Evolutionary conservation across 73 alveolate genomes (phyloP).

Genomic region (Paramecium caudatum): DNA sequence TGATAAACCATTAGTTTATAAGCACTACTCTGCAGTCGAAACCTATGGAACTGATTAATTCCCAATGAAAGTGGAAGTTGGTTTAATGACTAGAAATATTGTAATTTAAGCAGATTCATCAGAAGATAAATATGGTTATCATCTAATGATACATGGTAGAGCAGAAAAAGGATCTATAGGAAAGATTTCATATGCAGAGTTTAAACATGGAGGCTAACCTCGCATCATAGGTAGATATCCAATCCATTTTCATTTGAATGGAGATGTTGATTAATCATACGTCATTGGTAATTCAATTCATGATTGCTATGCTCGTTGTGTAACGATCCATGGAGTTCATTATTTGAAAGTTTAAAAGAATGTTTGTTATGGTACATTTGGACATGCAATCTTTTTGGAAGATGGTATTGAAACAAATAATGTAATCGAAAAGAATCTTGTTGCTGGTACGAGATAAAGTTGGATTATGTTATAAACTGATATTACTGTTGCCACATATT

Average conservation of each 20-base stretch:
- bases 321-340: slow-evolving; percentile 87
- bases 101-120: slow-evolving; percentile 86
- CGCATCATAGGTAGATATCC: slow-evolving; percentile 91
- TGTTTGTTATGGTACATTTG: slow-evolving; percentile 86
- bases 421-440: slow-evolving; percentile 82
- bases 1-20: slow-evolving; percentile 38
- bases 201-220: slow-evolving; percentile 88
- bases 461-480: slow-evolving; percentile 87
- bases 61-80: slow-evolving; percentile 92
- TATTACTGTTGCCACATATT: slow-evolving; percentile 90
- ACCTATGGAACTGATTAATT: slow-evolving; percentile 71
- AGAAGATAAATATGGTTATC: slow-evolving; percentile 83
- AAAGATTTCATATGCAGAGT: slow-evolving; percentile 84
- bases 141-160: slow-evolving; percentile 83
- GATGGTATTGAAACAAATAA: slow-evolving; percentile 90
- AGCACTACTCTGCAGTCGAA: slow-evolving; percentile 68
- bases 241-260: slow-evolving; percentile 88
- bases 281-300: slow-evolving; percentile 87
- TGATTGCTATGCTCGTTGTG: slow-evolving; percentile 87
- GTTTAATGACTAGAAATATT: slow-evolving; percentile 86
- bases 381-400: slow-evolving; percentile 91
- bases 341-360: slow-evolving; percentile 83
- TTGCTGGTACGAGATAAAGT: slow-evolving; percentile 72
- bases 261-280: slow-evolving; percentile 84
- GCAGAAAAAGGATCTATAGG: slow-evolving; percentile 81